Conservation (phyloP, 805 yeast genomes). For the Starmerella riodocensis region DNA sequence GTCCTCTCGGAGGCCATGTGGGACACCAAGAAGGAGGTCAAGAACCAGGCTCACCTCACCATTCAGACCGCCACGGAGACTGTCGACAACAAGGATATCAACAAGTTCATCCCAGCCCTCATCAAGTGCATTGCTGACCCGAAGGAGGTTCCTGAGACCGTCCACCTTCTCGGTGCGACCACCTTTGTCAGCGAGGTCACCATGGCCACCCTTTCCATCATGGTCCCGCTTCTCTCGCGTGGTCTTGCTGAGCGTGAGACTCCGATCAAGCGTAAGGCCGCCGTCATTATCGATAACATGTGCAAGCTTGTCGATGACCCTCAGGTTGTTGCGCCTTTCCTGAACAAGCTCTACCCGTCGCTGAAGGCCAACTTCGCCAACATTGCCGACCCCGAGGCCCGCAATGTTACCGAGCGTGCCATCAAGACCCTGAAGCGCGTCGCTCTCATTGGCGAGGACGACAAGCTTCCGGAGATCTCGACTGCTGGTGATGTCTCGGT, state of each 20-base stretch:
- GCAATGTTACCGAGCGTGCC: conserved; percentile 96
- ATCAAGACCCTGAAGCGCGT: conserved; percentile 96
- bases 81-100: conserved; percentile 98
- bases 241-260: conserved; percentile 99
- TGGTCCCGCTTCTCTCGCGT: conserved; percentile 97
- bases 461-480: conserved; percentile 89
- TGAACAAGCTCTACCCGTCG: conserved; percentile 90
- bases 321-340: conserved; percentile 99
- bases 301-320: conserved; percentile 99
- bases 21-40: conserved; percentile 99
- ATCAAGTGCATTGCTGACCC: conserved; percentile 95
- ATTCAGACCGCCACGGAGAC: conserved; percentile 94
- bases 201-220: conserved; percentile 96
- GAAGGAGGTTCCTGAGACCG: conserved; percentile 96
- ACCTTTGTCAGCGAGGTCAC: conserved; percentile 99
- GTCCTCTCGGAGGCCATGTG: conserved; percentile 98
- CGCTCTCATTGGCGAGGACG: conserved; percentile 91
- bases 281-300: conserved; percentile 99
- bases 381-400: conserved; percentile 99
- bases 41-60: conserved; percentile 89
- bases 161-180: conserved; percentile 97
- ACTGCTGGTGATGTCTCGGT: conserved; percentile 95
- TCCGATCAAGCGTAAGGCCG: conserved; percentile 98
- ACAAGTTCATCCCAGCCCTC: conserved; percentile 95
- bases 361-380: conserved; percentile 84